These are phyloP conservation scores for Pyrenopolyporus hunteri DNA, from an alignment of 495 filamentous ascomycete species.

Conservation along the genomic window DNA sequence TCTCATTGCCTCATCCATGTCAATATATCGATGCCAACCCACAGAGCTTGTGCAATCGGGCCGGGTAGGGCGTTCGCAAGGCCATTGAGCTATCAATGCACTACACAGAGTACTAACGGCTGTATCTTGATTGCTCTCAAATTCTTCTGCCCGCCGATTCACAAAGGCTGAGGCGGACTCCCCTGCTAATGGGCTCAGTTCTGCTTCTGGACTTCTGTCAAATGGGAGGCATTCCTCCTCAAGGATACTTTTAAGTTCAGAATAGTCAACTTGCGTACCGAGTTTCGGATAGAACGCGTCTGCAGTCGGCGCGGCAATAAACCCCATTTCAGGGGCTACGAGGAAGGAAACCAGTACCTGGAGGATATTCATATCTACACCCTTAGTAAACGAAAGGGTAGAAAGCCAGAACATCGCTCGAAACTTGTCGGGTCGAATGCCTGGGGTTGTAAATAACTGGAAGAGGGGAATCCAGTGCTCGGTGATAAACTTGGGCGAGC, in stretches of 20 bases:
- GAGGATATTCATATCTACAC: slow-evolving; percentile 42
- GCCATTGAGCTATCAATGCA: slow-evolving; percentile 41
- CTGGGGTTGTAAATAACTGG: slow-evolving; percentile 30
- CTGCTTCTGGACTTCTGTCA: neutral
- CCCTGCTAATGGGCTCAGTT: neutral
- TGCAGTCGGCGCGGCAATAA: neutral
- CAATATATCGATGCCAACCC: slow-evolving; percentile 1
- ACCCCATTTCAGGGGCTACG: slow-evolving; percentile 29
- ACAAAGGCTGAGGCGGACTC: neutral
- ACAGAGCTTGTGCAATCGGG: neutral
- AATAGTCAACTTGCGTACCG: neutral
- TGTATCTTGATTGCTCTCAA: neutral
- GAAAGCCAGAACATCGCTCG: slow-evolving; percentile 55
- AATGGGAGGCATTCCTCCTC: neutral
- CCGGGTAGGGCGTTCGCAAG: slow-evolving; percentile 14
- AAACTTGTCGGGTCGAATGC: slow-evolving; percentile 38
- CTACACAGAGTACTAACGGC: slow-evolving; percentile 7
- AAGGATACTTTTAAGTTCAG: neutral
- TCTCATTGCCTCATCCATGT: slow-evolving; percentile 31
- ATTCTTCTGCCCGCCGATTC: neutral
- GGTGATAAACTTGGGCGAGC: slow-evolving; percentile 23
- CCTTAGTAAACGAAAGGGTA: slow-evolving; percentile 45
- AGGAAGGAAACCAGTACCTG: slow-evolving; percentile 49
- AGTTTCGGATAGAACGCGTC: neutral
- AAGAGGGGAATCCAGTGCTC: slow-evolving; percentile 48